Conservation (phyloP, 2,329 filamentous ascomycete genomes). For the Exophiala sp. region DNA sequence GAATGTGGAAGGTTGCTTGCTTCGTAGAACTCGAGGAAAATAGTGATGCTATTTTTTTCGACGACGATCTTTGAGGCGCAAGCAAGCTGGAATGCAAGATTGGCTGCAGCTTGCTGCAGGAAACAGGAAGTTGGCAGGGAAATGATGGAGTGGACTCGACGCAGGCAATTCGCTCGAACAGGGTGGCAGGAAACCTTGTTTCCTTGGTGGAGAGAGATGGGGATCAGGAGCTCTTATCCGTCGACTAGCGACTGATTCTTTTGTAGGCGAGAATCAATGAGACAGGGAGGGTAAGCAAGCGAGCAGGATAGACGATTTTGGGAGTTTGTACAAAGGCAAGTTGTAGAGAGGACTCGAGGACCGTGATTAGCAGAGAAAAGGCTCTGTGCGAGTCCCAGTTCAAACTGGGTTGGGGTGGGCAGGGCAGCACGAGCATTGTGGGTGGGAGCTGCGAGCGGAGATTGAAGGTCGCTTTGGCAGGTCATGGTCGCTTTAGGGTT, state of each 20-base stretch:
- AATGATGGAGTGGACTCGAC: constrained; percentile 11
- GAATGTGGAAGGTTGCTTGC: not conserved
- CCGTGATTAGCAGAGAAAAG: too few species aligned
- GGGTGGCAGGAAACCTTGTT: not conserved
- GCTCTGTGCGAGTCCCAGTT: not conserved
- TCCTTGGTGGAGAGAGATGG: not conserved
- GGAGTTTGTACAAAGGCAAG: too few species aligned
- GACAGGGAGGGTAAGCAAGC: too few species aligned
- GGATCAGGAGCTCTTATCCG: not conserved
- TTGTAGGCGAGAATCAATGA: not conserved
- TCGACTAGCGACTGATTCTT: not conserved
- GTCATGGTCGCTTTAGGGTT: not conserved
- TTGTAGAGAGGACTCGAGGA: too few species aligned
- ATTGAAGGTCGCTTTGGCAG: not conserved
- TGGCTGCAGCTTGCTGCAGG: constrained; percentile 13
- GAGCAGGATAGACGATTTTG: too few species aligned
- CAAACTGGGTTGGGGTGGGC: not conserved
- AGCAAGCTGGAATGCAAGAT: constrained; percentile 7
- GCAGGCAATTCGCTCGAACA: not conserved
- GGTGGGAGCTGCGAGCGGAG: not conserved
- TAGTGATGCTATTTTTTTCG: constrained; percentile 19
- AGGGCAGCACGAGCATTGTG: not conserved
- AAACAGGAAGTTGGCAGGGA: constrained; percentile 23
- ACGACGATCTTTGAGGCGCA: constrained; percentile 5
- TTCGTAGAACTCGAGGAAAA: not conserved